Conservation (phyloP, 495 filamentous ascomycete species). For the Margaritispora aquatica region DNA sequence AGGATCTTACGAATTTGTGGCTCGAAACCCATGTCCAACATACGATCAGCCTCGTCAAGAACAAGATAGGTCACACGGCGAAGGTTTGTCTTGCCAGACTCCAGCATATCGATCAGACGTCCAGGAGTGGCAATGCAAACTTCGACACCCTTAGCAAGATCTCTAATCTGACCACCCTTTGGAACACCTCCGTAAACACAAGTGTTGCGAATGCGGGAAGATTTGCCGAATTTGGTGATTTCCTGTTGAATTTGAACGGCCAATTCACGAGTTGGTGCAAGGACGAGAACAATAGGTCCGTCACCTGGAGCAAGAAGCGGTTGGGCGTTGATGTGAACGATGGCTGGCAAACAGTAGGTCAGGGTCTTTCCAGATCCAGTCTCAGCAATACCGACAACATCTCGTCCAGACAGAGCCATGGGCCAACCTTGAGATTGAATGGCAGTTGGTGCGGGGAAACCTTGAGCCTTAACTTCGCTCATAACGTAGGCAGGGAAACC, state of each 20-base stretch:
- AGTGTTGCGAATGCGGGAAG: conserved; percentile 95
- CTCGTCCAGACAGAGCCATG: conserved; percentile 96
- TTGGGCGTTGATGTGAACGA: conserved; percentile 99
- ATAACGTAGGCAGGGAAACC: conserved; percentile 95
- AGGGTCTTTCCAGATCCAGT: conserved; percentile 98
- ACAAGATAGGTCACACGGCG: conserved; percentile 95
- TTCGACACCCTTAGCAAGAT: conserved; percentile 81
- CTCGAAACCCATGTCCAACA: conserved; percentile 91
- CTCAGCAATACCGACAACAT: conserved; percentile 99
- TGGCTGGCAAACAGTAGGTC: conserved; percentile 96
- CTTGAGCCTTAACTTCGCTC: conserved; percentile 96
- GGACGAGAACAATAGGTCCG: conserved; percentile 90
- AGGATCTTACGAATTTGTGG: conserved; percentile 93
- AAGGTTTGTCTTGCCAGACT: conserved; percentile 95
- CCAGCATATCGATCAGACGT: conserved; percentile 97
- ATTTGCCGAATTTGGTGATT: conserved; percentile 94
- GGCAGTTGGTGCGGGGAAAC: conserved; percentile 83
- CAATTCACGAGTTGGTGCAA: conserved; percentile 94
- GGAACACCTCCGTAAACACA: conserved; percentile 99
- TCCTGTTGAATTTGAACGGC: conserved; percentile 97
- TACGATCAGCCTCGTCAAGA: conserved; percentile 83
- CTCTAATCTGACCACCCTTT: conserved; percentile 92
- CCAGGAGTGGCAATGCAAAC: conserved; percentile 95
- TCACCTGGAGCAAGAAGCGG: conserved; percentile 95
- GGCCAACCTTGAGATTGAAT: conserved; percentile 99